Base-by-base conservation (phyloP, 805 yeast genomes). In the Sungouiella thailandica region DNA sequence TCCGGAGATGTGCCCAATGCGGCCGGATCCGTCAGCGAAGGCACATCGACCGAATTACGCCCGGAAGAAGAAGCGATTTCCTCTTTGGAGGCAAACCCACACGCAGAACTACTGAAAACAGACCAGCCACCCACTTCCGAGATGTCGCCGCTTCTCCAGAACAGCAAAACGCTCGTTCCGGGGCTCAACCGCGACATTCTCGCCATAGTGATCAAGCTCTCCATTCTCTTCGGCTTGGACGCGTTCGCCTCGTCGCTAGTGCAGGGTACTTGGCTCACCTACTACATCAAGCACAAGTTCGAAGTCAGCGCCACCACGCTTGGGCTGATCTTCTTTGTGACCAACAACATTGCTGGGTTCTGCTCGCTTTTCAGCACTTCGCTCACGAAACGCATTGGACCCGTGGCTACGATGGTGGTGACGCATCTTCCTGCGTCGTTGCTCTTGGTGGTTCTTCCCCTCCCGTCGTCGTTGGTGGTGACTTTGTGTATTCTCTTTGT, bases 201-300 rank as follows among this genome's bases (percentile, higher is more conserved):
- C 28, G 29, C 49, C 8, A 34, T 50, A 12, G 57, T 65, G 6
- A 10, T 65, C 20, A 60, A 64, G 27, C 44, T 69, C 13, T 58
- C 69, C 2, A 26, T 57, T 6, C 46, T 70, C 11, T 65, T 63
- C 38, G 67, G 64, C 7, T 41, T 69, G 10, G 76, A 70, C 44
- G 57, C 71, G 1, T 53, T 68, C 32, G 70, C 71, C 10, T 59
- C 69, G 20, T 62, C 74, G 3, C 53, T 68, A 27, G 61, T 62
- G n/a, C 62, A 69, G 20, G 58, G 59, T 20, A 57, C 72, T 4
- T 70, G 75, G 76, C 55, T 60, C n/a, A 62, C 71, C 0, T 70
- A 57, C 39, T 70, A 64, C 43, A 58, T 70, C 25, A 59, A 60
- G 32, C 46, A 55, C 8, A 58, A 55, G 39, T 70, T 65, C 46